Percentiles rank a stretch among this genome's conserved stretches.
These are phyloP conservation scores for Davidsoniella virescens DNA, from an alignment of 2,329 filamentous ascomycete species.

Conservation along the genomic window DNA sequence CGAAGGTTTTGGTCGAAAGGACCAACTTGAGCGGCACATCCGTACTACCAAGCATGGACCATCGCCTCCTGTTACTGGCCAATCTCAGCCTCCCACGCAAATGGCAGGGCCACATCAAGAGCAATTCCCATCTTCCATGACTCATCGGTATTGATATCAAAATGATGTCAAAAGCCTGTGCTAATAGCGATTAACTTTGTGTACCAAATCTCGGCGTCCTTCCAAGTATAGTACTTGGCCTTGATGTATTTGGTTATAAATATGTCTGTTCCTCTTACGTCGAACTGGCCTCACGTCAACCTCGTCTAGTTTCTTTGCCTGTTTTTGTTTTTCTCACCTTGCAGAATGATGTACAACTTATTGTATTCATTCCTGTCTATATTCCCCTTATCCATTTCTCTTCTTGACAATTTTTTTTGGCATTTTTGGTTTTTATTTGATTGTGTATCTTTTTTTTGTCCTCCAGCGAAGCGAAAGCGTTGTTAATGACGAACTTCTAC, in stretches of 20 bases:
- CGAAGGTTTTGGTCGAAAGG: conserved; percentile 11
- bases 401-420: not conserved
- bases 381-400: not conserved
- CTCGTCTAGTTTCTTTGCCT: not conserved
- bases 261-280: no score
- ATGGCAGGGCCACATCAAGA: not conserved
- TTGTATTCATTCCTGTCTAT: not conserved
- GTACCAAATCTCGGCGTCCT: no score
- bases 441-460: not conserved
- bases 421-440: not conserved
- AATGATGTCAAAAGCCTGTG: not conserved
- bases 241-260: no score
- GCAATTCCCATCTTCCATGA: conserved; percentile 2
- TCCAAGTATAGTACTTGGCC: no score
- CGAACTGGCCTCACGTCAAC: no score
- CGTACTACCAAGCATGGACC: conserved; percentile 11
- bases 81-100: not conserved
- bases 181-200: not conserved
- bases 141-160: not conserved
- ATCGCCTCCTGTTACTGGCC: not conserved
- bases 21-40: conserved; percentile 12
- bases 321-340: not conserved
- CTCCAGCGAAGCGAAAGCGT: conserved; percentile 2
- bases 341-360: not conserved
- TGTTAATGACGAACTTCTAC: conserved; percentile 4